Evolutionary conservation across 306 rosid species (phyloP), one percentile per base, ranked within the genome.

Genomic region (Cajanus cajan): DNA sequence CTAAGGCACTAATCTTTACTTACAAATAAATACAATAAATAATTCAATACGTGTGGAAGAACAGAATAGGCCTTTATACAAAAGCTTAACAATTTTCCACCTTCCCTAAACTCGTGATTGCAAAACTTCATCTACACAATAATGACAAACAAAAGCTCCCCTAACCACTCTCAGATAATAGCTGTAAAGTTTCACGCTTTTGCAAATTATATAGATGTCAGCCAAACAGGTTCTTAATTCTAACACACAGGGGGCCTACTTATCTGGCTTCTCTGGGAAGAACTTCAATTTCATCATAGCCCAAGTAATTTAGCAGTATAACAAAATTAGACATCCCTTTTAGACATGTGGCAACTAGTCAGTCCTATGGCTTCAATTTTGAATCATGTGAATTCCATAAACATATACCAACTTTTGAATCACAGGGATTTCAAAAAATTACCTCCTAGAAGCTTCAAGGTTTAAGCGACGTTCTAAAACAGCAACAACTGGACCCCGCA

Each of bases 381-480:
- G 39, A 80, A 39, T 15, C 21, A 63, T 12, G 18, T 21, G 8
- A 39, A 47, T 28, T 45, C 73, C 11, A 73, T 8, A 68, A 44
- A 33, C 72, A 67, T 12, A 54, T 16, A 12, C 14, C 8, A 70
- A 51, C 15, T 36, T 64, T 25, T 8, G 7, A 11, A 65, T 55
- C 59, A 74, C 37, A 78, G 58, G 16, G 33, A 44, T 44, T 54
- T 16, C 3, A 82, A 83, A 74, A 15, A 13, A 67, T 52, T 66
- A 93, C 98, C 97, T 87, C 78, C 43, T 73, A 28, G 90, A 80
- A 5, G 69, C 33, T 18, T 43, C 71, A 68, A 57, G 39, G 11
- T 69, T 18, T 6, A 81, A 82, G 68, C 80, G 69, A 5, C 77
- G 6, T 24, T 74, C 41, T 39, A 69, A 71, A 80, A 63, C 58